phyloP scores from a whole-genome alignment of 2,329 filamentous ascomycete genomes.

The Elsinoe perseae region DNA sequence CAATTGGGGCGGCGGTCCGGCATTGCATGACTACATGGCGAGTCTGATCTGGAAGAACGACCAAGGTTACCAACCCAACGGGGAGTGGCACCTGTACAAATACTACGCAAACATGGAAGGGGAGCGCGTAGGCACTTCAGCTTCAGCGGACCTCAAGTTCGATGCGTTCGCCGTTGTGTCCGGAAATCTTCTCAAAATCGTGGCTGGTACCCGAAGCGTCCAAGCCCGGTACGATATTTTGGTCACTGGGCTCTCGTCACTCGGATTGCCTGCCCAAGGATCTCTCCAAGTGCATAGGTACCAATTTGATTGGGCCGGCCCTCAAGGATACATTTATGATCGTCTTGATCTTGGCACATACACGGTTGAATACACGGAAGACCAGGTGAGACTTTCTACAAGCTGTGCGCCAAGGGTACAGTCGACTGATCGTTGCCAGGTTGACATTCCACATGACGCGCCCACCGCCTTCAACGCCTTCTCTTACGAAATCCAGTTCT shows the following conservation, averaged over 20 bases:
- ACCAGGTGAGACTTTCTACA: no score
- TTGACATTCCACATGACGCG: no score
- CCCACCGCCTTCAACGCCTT: no score
- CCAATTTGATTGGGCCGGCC: slow-evolving; percentile 22
- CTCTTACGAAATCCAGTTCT: no score
- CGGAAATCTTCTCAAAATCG: slow-evolving; percentile 25
- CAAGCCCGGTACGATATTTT: slow-evolving; percentile 32
- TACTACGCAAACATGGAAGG: slow-evolving; percentile 41
- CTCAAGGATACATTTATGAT: slow-evolving; percentile 27
- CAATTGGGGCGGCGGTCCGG: slow-evolving; percentile 38
- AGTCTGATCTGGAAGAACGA: slow-evolving; percentile 33
- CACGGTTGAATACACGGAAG: slow-evolving; percentile 30
- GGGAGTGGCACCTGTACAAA: slow-evolving; percentile 42
- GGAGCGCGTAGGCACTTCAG: slow-evolving; percentile 31
- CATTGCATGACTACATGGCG: slow-evolving; percentile 41
- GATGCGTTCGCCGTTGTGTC: slow-evolving; percentile 36
- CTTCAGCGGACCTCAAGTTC: slow-evolving; percentile 30
- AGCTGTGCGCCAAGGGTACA: no score
- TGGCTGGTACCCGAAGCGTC: slow-evolving; percentile 30
- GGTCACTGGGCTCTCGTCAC: slow-evolving; percentile 28
- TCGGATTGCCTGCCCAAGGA: slow-evolving; percentile 31
- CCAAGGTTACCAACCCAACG: slow-evolving; percentile 35
- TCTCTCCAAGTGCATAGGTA: slow-evolving; percentile 30
- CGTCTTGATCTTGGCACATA: slow-evolving; percentile 29
- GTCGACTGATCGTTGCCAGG: no score